Evolutionary conservation across 495 filamentous ascomycete species (phyloP), one percentile per base, ranked within the genome.

Genomic region (Trichoderma erinaceum): DNA sequence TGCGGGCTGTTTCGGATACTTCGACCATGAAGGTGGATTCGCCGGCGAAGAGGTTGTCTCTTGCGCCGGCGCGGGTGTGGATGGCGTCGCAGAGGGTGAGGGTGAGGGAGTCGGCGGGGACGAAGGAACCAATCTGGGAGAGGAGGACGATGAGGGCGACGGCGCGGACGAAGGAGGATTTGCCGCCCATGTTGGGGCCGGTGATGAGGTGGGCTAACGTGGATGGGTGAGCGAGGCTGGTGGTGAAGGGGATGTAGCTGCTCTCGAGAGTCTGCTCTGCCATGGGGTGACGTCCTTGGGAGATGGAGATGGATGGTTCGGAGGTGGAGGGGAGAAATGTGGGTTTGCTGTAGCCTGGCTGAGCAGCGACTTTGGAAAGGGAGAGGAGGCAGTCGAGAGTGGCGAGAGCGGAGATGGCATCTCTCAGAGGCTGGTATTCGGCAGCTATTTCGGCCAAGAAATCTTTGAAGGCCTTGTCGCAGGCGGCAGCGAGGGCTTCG

Each of bases 1-100:
- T 97, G 67, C 93, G 87, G 1, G 90, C 87, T 1, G 95, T 98
- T 74, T 98, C 95, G 50, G 86, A 90, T 0, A 99, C 86, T 73
- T 99, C 95, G 64, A 98, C 93, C 93, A 97, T 97, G 81, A 99
- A 99, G 0, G 95, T 99, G 25, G 85, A 89, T 75, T 99, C 96
- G 68, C 92, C 93, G 0, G 91, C 90, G 75, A 99, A 89, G 81
- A 99, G 91, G 78, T 97, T 97, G 77, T 99, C 95, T 72, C 90
- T 90, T 8, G 96, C 95, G 56, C 95, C 95, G 94, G 98, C 98
- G 65, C 95, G 89, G 0, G 95, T 98, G 78, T 93, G 92, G 25
- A 99, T 93, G 0, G 92, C 92, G 74, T 98, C 95, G 15, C 94
- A 80, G 70, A 97, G 86, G 29, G 92, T 93, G 0, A 99, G 85